Evolutionary conservation across 495 filamentous ascomycete genomes (phyloP).

Genomic region (Chaetomidium leptoderma): DNA sequence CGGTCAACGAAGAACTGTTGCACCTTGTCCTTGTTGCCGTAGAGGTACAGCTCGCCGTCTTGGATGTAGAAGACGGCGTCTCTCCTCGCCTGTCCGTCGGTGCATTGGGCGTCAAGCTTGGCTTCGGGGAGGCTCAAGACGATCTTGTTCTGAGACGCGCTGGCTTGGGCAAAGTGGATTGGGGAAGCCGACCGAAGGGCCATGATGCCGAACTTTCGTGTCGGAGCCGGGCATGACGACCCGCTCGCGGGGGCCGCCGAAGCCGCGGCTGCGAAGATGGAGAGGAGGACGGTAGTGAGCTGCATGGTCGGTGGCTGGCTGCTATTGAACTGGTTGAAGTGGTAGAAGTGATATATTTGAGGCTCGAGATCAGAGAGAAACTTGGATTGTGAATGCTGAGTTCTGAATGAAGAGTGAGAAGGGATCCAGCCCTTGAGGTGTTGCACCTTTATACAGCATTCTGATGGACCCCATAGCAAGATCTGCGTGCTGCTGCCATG

Average conservation of each 20-base stretch:
- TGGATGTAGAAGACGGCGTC: conserved; percentile 49
- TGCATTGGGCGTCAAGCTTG: conserved; percentile 43
- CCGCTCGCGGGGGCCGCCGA: conserved; percentile 22
- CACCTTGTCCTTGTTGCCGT: conserved; percentile 34
- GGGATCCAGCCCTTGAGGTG: not conserved
- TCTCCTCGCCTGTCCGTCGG: conserved; percentile 31
- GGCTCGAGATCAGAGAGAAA: not conserved
- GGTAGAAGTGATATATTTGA: not conserved
- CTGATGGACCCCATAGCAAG: not conserved
- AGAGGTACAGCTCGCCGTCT: conserved; percentile 46
- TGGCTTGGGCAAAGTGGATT: conserved; percentile 42
- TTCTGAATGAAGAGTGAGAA: not conserved
- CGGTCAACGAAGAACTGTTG: conserved; percentile 51
- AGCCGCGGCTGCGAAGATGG: conserved; percentile 46
- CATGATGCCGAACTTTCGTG: conserved; percentile 41
- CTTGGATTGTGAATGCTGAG: not conserved
- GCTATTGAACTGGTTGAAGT: not conserved
- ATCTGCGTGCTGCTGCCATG: not conserved
- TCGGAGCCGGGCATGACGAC: conserved; percentile 9
- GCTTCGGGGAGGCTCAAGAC: conserved; percentile 36
- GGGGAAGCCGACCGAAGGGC: conserved; percentile 45
- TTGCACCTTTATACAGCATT: not conserved
- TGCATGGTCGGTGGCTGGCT: conserved; percentile 16
- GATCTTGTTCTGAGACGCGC: conserved; percentile 43
- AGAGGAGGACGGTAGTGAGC: conserved; percentile 18